Conservation (phyloP, 2,329 filamentous ascomycete species). For the Xylariaceae sp. region DNA sequence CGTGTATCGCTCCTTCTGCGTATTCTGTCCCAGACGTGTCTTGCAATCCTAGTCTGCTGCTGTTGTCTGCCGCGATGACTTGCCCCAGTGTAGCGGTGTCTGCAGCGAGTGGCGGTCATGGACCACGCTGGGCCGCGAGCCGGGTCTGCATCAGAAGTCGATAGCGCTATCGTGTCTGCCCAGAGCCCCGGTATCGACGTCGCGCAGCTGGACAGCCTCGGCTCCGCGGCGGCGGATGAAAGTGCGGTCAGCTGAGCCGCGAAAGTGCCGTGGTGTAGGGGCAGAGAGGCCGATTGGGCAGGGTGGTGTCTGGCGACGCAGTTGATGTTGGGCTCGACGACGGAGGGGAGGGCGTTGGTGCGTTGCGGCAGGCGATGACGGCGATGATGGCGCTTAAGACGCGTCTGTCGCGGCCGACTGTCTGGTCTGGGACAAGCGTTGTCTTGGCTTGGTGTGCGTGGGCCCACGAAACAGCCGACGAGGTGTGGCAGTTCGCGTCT, state of each 20-base stretch:
- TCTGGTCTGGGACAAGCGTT: not conserved
- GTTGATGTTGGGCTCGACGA: not conserved
- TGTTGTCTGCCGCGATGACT: too few species aligned
- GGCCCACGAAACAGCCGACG: too few species aligned
- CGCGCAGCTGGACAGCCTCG: too few species aligned
- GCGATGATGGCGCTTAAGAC: constrained; percentile 12
- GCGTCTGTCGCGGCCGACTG: constrained; percentile 2
- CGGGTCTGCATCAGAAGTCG: too few species aligned
- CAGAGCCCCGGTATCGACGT: too few species aligned
- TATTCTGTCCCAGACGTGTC: not conserved
- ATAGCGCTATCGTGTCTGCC: too few species aligned
- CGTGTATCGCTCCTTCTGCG: constrained; percentile 4
- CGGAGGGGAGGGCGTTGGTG: not conserved
- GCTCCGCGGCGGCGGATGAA: not conserved
- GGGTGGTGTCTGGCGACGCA: constrained; percentile 4
- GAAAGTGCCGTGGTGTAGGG: not conserved
- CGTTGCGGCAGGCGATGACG: constrained; percentile 16
- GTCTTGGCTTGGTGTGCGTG: not conserved
- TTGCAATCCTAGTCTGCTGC: not conserved
- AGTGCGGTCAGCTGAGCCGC: constrained; percentile 1
- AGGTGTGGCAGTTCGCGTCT: constrained; percentile 6
- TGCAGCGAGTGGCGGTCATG: too few species aligned
- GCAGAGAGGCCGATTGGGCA: constrained; percentile 5
- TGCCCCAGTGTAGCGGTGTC: too few species aligned
- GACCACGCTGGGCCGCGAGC: too few species aligned